Evolutionary conservation across 352 stramenopile genomes (phyloP).

Genomic region (Phytopythium delawarense): DNA sequence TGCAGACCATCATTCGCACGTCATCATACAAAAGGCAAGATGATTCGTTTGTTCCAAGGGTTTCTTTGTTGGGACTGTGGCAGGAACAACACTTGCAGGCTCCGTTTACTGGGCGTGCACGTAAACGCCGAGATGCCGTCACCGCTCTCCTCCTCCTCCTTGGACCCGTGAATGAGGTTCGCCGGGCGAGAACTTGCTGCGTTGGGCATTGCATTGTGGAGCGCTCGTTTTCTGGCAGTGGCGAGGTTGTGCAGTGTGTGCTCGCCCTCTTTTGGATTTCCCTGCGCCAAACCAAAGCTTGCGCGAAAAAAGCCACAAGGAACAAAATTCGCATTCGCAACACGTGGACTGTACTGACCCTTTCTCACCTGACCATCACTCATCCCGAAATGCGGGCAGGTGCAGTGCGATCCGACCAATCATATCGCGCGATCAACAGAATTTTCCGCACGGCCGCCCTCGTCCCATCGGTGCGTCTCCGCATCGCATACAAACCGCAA

Average conservation of each 20-base stretch:
- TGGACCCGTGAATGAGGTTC: neutral
- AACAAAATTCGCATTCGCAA: neutral
- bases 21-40: neutral
- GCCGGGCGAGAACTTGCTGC: neutral
- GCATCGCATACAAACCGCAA: slow-evolving; percentile 6
- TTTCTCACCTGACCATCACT: slow-evolving; percentile 14
- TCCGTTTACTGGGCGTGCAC: neutral
- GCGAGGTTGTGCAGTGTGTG: no score
- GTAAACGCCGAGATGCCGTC: neutral
- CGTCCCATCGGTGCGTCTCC: no score
- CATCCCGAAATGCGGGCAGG: neutral
- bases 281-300: neutral
- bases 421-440: slow-evolving; percentile 15
- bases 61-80: slow-evolving; percentile 4
- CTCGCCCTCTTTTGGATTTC: neutral
- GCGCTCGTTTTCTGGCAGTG: no score
- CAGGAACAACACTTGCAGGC: neutral
- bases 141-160: neutral
- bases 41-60: neutral
- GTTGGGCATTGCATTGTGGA: neutral
- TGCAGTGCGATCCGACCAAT: slow-evolving; percentile 19
- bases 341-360: neutral
- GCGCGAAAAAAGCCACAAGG: neutral
- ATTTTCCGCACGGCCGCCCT: slow-evolving; percentile 19
- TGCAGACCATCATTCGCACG: neutral